Evolutionary conservation across 2,329 filamentous ascomycete species (phyloP).

Genomic region (Stagonosporopsis rhizophila): DNA sequence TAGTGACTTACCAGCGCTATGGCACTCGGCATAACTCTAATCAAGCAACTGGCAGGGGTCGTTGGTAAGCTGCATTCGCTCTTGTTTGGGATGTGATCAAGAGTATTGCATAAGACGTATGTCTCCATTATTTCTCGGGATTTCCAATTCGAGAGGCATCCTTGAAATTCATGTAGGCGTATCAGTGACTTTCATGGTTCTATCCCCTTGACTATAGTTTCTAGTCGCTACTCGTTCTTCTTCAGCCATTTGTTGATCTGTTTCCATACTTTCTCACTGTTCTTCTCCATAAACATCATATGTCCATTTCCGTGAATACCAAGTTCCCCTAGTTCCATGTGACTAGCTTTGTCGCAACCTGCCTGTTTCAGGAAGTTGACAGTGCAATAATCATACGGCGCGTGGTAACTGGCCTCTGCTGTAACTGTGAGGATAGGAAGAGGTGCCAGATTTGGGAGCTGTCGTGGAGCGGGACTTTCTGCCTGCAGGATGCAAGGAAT

Average conservation of each 20-base stretch:
- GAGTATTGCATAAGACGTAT: too few relatives aligned
- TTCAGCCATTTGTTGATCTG: background rate
- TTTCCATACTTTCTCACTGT: conserved; percentile 1
- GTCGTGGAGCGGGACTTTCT: conserved; percentile 40
- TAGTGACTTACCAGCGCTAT: background rate
- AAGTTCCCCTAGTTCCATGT: conserved; percentile 17
- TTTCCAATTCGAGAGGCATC: background rate
- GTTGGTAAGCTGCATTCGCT: background rate
- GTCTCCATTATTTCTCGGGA: too few relatives aligned
- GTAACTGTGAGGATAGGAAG: conserved; percentile 60
- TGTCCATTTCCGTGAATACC: conserved; percentile 5
- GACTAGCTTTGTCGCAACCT: conserved; percentile 16
- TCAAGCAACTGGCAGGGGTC: background rate
- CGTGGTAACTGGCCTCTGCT: conserved; percentile 60
- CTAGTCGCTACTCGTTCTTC: background rate
- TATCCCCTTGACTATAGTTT: background rate
- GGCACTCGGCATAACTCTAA: background rate
- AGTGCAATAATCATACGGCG: conserved; percentile 62
- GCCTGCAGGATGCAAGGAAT: conserved; percentile 48
- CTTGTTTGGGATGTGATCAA: too few relatives aligned
- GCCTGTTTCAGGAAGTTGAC: conserved; percentile 58
- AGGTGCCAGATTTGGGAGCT: conserved; percentile 56
- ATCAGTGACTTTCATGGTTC: background rate
- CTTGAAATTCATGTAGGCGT: background rate
- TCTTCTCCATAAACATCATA: conserved; percentile 16